Conservation (phyloP, 176 grass and related monocot species). For the Carex scoparia region DNA sequence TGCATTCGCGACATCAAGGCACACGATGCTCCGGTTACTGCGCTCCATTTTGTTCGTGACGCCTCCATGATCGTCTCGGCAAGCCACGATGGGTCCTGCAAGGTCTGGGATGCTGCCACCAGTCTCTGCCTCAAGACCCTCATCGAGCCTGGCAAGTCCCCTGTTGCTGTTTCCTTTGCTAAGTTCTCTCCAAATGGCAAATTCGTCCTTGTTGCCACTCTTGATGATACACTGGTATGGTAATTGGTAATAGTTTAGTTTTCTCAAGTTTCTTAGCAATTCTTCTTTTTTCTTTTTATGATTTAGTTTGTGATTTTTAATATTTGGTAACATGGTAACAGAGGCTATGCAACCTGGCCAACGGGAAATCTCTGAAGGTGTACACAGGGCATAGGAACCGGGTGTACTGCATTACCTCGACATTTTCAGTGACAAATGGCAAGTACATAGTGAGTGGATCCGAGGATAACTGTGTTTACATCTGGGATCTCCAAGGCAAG, state of each 20-base stretch:
- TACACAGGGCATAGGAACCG: slow-evolving; percentile 78
- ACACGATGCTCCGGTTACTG: slow-evolving; percentile 65
- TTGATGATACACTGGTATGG: slow-evolving; percentile 77
- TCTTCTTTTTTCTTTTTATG: not conserved
- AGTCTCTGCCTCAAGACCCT: slow-evolving; percentile 80
- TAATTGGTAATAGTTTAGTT: not conserved
- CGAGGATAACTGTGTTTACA: slow-evolving; percentile 78
- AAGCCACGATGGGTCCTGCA: slow-evolving; percentile 91
- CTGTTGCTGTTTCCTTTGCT: slow-evolving; percentile 60
- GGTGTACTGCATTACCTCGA: slow-evolving; percentile 65
- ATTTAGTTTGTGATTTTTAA: not conserved
- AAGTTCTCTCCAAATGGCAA: slow-evolving; percentile 97
- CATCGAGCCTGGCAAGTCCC: slow-evolving; percentile 60
- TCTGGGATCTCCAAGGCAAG: slow-evolving; percentile 94
- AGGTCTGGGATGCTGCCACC: slow-evolving; percentile 73
- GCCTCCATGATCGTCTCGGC: slow-evolving; percentile 88
- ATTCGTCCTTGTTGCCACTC: slow-evolving; percentile 71
- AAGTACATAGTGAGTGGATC: slow-evolving; percentile 91
- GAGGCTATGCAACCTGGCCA: slow-evolving; percentile 81
- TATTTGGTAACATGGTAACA: slow-evolving; percentile 23
- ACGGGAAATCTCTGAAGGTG: slow-evolving; percentile 67
- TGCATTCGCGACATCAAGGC: slow-evolving; percentile 59
- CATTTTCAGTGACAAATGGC: slow-evolving; percentile 70
- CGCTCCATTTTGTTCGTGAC: slow-evolving; percentile 79
- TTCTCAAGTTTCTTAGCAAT: not conserved